Base-by-base conservation (phyloP, 2,329 filamentous ascomycete species). In the Claviceps citrina region DNA sequence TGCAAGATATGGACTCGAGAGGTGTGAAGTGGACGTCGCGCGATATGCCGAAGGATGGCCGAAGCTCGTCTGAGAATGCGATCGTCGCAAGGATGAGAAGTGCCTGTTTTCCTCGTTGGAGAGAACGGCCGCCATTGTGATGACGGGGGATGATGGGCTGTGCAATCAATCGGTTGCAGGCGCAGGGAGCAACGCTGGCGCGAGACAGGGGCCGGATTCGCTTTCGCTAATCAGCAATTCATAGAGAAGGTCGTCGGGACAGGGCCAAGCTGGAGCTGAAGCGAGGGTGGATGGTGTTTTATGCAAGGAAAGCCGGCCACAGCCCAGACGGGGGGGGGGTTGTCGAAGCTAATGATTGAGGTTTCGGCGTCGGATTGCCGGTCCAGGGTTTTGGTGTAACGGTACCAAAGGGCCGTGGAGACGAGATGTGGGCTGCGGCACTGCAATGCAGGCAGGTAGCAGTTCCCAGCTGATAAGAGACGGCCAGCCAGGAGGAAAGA, bases 21-120 rank as follows among this genome's bases (percentile, higher is more conserved):
- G 71, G 64, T 51, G 58, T 60, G 44, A 71, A 59, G 35, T 62
- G 62, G 26, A 70, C 64, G 33, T 65, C 50, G 63, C 54, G 46
- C 61, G 62, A 42, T 68, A 69, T 19, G 54, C 53, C 4, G 61
- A 53, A 19, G 61, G 58, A 39, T 66, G 58, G 44, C 62, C 55
- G 40, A 78, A 74, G 48, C 69, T 73, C 38, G 68, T 64, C 48
- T 76, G 71, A 3, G 75, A 78, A 46, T 76, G 71, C 10, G 75
- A 77, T 44, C 75, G 70, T 46, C 68, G 69, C 49, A 78, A 56
- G 36, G 69, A 64, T 13, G 70, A 59, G 56, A 77, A 78, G 54
- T 70, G 71, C 49, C 62, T 63, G 46, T 61, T 67, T 51, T 78
- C 73, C 50, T 78, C 73, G 13, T 71, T 67, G 32, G 66, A 54